These are phyloP conservation scores for Starmerella riodocensis DNA, from an alignment of 805 yeast genomes.

Conservation along the genomic window DNA sequence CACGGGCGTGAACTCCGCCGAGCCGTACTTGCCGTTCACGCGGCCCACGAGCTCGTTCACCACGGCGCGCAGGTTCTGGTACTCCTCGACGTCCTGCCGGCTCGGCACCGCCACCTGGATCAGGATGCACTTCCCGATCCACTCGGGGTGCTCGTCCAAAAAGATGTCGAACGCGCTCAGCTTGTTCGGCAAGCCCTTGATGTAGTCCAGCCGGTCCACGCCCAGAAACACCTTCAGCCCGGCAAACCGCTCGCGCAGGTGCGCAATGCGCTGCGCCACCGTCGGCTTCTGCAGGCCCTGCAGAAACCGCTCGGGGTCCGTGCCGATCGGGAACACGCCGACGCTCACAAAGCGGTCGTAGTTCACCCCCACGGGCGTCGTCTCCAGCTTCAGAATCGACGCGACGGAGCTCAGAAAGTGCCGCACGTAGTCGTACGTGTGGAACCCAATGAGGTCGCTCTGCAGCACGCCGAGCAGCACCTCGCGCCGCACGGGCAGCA, in stretches of 20 bases:
- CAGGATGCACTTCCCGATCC: conserved; percentile 92
- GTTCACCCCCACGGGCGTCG: conserved; percentile 83
- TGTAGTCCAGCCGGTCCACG: conserved; percentile 90
- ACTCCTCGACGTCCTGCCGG: conserved; percentile 95
- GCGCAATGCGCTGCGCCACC: conserved; percentile 54
- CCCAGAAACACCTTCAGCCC: conserved; percentile 86
- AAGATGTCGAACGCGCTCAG: conserved; percentile 92
- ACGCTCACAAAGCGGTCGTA: conserved; percentile 68
- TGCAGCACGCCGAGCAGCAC: conserved; percentile 81
- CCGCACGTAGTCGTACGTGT: conserved; percentile 96
- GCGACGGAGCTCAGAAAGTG: conserved; percentile 87
- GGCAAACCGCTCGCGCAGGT: conserved; percentile 51
- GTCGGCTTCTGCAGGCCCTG: conserved; percentile 54
- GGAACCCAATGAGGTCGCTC: conserved; percentile 93
- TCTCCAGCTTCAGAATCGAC: conserved; percentile 64
- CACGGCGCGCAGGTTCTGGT: conserved; percentile 80
- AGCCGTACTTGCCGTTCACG: conserved; percentile 90
- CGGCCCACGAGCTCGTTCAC: conserved; percentile 95
- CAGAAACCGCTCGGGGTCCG: conserved; percentile 81
- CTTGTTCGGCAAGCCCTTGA: conserved; percentile 96
- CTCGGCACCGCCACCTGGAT: conserved; percentile 97
- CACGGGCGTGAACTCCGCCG: conserved; percentile 93
- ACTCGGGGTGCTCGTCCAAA: conserved; percentile 84
- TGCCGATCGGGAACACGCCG: conserved; percentile 98
- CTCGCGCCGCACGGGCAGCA: conserved; percentile 88